A percentile compares a stretch with the other conserved stretches of the same genome.
These are phyloP conservation scores for Suillus luteus DNA, from an alignment of 768 basidiomycete genomes.

Conservation along the genomic window DNA sequence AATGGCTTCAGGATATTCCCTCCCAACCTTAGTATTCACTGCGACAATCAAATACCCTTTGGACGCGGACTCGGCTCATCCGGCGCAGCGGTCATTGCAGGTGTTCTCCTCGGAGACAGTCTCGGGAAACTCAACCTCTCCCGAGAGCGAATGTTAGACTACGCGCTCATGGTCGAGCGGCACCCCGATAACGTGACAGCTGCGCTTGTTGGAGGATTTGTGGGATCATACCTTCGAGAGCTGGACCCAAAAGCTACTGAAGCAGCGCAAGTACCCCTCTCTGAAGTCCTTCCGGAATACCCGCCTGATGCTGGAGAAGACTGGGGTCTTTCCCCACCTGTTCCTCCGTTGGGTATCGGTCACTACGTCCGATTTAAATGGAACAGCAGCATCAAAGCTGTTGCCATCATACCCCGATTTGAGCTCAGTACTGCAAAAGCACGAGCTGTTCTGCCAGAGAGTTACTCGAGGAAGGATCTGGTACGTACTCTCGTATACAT, in stretches of 20 bases:
- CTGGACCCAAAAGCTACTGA: conserved; percentile 78
- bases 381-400: conserved; percentile 81
- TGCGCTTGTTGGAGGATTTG: conserved; percentile 94
- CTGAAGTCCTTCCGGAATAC: conserved; percentile 95
- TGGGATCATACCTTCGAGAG: conserved; percentile 93
- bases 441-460: conserved; percentile 79
- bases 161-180: conserved; percentile 97
- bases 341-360: conserved; percentile 88
- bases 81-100: conserved; percentile 98
- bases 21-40: conserved; percentile 70
- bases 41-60: conserved; percentile 93
- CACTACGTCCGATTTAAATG: conserved; percentile 92
- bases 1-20: conserved; percentile 77
- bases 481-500: conserved; percentile 48
- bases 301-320: conserved; percentile 89
- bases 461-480: conserved; percentile 88
- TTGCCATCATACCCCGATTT: conserved; percentile 94
- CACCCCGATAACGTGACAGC: conserved; percentile 99
- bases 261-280: conserved; percentile 88
- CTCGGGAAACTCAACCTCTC: conserved; percentile 75
- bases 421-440: conserved; percentile 97
- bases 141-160: conserved; percentile 80
- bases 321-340: conserved; percentile 89
- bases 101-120: conserved; percentile 86
- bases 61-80: conserved; percentile 97